Evolutionary conservation across 768 basidiomycete species (phyloP).

Genomic region (Amyloporia xantha): DNA sequence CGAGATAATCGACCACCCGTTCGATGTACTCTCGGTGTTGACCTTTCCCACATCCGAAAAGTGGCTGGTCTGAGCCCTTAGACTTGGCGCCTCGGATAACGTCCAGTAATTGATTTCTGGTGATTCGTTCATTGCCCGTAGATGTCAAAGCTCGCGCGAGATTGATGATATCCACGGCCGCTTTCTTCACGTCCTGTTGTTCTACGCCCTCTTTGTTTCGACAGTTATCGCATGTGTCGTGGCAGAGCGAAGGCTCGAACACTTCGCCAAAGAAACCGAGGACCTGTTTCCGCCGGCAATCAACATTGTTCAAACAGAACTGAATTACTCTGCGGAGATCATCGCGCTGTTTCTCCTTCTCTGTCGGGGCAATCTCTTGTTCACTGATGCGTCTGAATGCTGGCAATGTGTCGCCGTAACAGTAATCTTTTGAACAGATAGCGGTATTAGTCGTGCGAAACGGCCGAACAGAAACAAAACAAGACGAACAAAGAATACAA

Average conservation of each 20-base stretch:
- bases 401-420: constrained; percentile 51
- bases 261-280: constrained; percentile 83
- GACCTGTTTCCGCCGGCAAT: constrained; percentile 85
- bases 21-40: constrained; percentile 52
- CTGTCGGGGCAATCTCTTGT: constrained; percentile 13
- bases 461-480: not conserved
- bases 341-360: constrained; percentile 57
- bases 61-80: constrained; percentile 38
- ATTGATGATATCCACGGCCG: constrained; percentile 48
- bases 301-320: constrained; percentile 74
- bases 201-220: constrained; percentile 29
- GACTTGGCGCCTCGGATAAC: constrained; percentile 59
- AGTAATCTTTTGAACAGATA: constrained; percentile 46
- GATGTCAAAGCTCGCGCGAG: constrained; percentile 38
- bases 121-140: constrained; percentile 43
- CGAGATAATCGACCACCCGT: constrained; percentile 15
- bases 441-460: not conserved
- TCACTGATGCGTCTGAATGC: not conserved
- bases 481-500: constrained; percentile 75
- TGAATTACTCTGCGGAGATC: constrained; percentile 64
- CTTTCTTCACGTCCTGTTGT: constrained; percentile 52
- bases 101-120: constrained; percentile 50
- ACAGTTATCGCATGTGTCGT: constrained; percentile 81
- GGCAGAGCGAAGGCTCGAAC: constrained; percentile 64
- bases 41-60: constrained; percentile 49